Conservation (phyloP, 2,329 filamentous ascomycete genomes). For the Ilyonectria robusta region DNA sequence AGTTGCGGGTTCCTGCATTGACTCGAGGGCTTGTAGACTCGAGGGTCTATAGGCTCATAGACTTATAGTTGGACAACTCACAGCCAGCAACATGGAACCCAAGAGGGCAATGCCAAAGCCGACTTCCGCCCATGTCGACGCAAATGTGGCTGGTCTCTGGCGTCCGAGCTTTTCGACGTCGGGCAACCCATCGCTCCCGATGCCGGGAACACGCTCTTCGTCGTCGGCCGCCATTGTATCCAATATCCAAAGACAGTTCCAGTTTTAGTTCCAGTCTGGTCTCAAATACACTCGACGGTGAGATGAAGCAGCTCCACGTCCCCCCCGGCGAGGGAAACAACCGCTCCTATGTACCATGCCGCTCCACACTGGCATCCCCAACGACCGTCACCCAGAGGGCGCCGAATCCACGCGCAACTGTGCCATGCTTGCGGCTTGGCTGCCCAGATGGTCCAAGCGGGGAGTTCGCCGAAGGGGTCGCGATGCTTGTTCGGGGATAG, state of each 20-base stretch:
- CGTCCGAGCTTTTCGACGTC: constrained; percentile 47
- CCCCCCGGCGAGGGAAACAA: neutral
- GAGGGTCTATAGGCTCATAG: neutral
- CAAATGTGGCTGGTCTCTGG: constrained; percentile 43
- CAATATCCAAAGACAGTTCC: neutral
- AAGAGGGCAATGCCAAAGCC: constrained; percentile 43
- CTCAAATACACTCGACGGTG: neutral
- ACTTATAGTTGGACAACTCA: constrained; percentile 25
- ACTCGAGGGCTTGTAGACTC: neutral
- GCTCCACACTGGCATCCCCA: neutral
- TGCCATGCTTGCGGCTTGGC: constrained; percentile 23
- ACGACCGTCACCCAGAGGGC: neutral
- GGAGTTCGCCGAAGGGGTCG: neutral
- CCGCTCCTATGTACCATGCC: neutral
- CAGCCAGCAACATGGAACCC: constrained; percentile 45
- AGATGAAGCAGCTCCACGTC: neutral
- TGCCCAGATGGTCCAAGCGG: constrained; percentile 18
- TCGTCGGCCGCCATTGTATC: constrained; percentile 32
- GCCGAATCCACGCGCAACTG: neutral
- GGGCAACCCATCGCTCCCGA: constrained; percentile 24
- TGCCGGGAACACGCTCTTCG: constrained; percentile 32
- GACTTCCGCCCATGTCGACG: constrained; percentile 43
- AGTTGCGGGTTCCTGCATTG: neutral
- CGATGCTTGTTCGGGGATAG: constrained; percentile 26
- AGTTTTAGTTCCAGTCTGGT: neutral